phyloP scores from a whole-genome alignment of 345 rosid genomes.

The Capsella bursapastoris region DNA sequence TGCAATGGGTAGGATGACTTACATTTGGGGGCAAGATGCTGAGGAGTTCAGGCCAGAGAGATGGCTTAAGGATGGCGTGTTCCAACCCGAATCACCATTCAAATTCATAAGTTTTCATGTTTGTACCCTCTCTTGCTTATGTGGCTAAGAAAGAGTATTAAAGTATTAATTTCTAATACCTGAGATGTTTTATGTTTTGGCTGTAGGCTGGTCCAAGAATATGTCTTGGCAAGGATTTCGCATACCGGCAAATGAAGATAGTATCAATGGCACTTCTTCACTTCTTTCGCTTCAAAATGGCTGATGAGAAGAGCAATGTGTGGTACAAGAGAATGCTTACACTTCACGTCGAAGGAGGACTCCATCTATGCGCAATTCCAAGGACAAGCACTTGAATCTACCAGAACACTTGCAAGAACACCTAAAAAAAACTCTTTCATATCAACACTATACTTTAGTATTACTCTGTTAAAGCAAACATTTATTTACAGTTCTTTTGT shows the following conservation, averaged over 20 bases:
- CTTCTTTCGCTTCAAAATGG: conserved; percentile 62
- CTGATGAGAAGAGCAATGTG: conserved; percentile 49
- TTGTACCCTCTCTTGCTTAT: conserved; percentile 3
- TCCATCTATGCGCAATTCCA: conserved; percentile 52
- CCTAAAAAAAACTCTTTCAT: neutral
- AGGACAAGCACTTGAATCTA: conserved; percentile 41
- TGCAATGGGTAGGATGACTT: conserved; percentile 82
- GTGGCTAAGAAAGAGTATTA: neutral
- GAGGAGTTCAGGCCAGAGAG: conserved; percentile 74
- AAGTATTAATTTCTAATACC: neutral
- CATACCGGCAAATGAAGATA: conserved; percentile 84
- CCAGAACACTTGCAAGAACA: neutral
- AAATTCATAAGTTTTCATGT: conserved; percentile 76
- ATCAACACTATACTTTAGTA: neutral
- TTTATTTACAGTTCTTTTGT: neutral
- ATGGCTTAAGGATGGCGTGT: conserved; percentile 68
- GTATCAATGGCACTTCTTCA: conserved; percentile 58
- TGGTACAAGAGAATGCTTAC: conserved; percentile 66
- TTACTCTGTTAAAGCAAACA: neutral
- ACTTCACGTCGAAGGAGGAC: conserved; percentile 67
- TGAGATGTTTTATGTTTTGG: conserved; percentile 15
- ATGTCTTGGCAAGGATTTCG: conserved; percentile 76
- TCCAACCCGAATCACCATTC: conserved; percentile 71
- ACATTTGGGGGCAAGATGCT: conserved; percentile 80
- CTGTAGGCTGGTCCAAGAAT: conserved; percentile 83